A percentile compares a stretch with the other conserved stretches of the same genome.
Evolutionary conservation across 192 early-diverging fungal species (phyloP).

Genomic region (Chytriomyces hyalinus): DNA sequence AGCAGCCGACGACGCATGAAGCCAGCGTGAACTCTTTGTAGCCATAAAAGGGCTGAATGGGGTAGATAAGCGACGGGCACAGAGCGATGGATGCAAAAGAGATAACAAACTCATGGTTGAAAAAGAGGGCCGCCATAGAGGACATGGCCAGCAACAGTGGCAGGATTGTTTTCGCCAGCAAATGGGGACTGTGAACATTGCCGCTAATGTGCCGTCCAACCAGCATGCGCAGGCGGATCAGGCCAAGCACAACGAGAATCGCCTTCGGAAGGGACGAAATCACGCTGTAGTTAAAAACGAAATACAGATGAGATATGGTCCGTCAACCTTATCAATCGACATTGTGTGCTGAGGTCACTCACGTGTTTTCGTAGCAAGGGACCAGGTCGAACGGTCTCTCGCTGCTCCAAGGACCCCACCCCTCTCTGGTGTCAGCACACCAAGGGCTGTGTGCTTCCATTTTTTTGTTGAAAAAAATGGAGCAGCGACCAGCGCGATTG

Average conservation of each 20-base stretch:
- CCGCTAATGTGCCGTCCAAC: slow-evolving; percentile 1
- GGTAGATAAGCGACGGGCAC: too few species aligned
- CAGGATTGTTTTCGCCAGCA: too few species aligned
- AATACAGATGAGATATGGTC: too few species aligned
- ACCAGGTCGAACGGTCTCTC: slow-evolving; percentile 50
- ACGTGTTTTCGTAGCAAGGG: slow-evolving; percentile 58
- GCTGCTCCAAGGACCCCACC: slow-evolving; percentile 51
- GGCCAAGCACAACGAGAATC: not conserved
- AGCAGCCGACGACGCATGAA: not conserved
- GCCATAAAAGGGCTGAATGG: too few species aligned
- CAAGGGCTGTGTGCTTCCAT: not conserved
- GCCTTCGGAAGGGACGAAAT: not conserved
- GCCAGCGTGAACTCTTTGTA: too few species aligned
- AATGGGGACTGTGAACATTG: too few species aligned
- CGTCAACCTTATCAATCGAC: not conserved
- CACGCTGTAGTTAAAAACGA: not conserved
- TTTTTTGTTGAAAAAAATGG: too few species aligned
- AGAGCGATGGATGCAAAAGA: too few species aligned
- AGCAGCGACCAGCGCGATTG: too few species aligned
- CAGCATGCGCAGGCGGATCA: not conserved
- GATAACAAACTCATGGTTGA: too few species aligned
- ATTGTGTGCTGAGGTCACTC: slow-evolving; percentile 1
- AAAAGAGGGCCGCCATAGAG: too few species aligned
- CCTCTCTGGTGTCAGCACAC: slow-evolving; percentile 24
- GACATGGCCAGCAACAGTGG: too few species aligned